A percentile compares a stretch with the other conserved stretches of the same genome.
phyloP scores from a whole-genome alignment of 164 flowering plant species.

The Saururus chinensis region DNA sequence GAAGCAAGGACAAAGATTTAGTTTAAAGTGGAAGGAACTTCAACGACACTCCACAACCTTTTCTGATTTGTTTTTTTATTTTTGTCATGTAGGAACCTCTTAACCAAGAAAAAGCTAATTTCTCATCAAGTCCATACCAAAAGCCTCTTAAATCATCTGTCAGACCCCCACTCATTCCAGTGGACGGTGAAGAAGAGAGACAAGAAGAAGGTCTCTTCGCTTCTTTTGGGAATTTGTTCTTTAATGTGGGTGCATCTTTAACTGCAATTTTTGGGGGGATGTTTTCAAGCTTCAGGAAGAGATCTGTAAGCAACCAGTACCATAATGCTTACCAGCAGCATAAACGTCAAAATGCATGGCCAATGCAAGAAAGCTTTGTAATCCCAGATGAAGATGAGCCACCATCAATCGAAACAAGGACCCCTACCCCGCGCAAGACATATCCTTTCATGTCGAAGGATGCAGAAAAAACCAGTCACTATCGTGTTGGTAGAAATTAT shows the following conservation, averaged over 20 bases:
- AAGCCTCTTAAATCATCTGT: slow-evolving; percentile 52
- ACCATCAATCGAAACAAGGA: slow-evolving; percentile 64
- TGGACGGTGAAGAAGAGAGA: slow-evolving; percentile 54
- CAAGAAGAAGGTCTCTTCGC: slow-evolving; percentile 70
- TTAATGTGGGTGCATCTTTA: slow-evolving; percentile 33
- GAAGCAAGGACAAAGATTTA: neutral
- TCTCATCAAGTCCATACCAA: slow-evolving; percentile 31
- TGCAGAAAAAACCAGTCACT: slow-evolving; percentile 56
- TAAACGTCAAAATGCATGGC: slow-evolving; percentile 47
- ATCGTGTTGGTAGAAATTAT: slow-evolving; percentile 45
- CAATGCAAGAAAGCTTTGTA: slow-evolving; percentile 74
- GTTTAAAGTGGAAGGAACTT: neutral
- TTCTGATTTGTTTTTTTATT: slow-evolving; percentile 5
- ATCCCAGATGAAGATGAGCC: slow-evolving; percentile 84
- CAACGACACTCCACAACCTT: neutral
- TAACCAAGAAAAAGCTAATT: slow-evolving; percentile 12
- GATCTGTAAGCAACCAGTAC: slow-evolving; percentile 22
- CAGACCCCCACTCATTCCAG: slow-evolving; percentile 77
- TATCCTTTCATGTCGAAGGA: slow-evolving; percentile 88
- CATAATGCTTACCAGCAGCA: slow-evolving; percentile 31
- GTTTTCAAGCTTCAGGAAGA: slow-evolving; percentile 44
- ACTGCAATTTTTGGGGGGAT: slow-evolving; percentile 54
- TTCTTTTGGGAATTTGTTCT: slow-evolving; percentile 51
- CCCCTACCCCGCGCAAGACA: slow-evolving; percentile 77
- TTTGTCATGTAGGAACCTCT: slow-evolving; percentile 26